Percentiles rank a stretch among this genome's conserved stretches.
Evolutionary conservation across 139 green algal genomes (phyloP).

Genomic region (Ettlia oleoabundans): DNA sequence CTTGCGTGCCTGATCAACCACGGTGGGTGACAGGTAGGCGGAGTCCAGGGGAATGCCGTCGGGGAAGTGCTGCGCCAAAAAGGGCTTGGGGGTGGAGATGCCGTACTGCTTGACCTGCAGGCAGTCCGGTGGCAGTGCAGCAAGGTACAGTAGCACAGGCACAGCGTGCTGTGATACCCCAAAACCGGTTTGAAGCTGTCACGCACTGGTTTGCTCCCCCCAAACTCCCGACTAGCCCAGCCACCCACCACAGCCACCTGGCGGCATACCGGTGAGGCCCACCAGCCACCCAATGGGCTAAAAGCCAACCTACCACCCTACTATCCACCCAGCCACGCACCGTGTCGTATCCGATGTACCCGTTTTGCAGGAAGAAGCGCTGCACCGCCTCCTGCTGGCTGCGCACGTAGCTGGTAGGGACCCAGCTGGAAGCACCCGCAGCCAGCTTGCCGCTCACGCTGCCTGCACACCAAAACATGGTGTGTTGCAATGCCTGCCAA

Average conservation of each 20-base stretch:
- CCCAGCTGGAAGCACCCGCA: conserved; percentile 73
- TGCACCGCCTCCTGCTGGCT: conserved; percentile 72
- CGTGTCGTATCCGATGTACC: conserved; percentile 77
- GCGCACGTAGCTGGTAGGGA: conserved; percentile 65
- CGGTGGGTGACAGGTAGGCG: conserved; percentile 61
- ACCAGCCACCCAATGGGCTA: too few relatives aligned
- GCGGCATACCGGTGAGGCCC: too few relatives aligned
- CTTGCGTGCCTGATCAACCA: conserved; percentile 68
- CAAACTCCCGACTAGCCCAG: not conserved
- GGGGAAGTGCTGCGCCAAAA: conserved; percentile 68
- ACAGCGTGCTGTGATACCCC: not conserved
- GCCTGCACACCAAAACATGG: too few relatives aligned
- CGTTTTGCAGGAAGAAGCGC: conserved; percentile 86
- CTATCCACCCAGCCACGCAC: conserved; percentile 29
- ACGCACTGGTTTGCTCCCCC: not conserved
- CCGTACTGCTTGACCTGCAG: conserved; percentile 56
- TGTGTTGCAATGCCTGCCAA: too few relatives aligned
- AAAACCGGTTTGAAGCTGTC: not conserved
- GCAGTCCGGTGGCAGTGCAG: not conserved
- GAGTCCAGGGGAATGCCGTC: conserved; percentile 69
- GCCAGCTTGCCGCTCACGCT: conserved; percentile 67
- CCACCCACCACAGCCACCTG: too few relatives aligned
- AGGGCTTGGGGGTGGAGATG: conserved; percentile 51
- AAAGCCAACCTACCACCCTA: not conserved
- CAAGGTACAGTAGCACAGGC: not conserved